Evolutionary conservation across 331 rosid genomes (phyloP).

Genomic region (Malus hybrid): DNA sequence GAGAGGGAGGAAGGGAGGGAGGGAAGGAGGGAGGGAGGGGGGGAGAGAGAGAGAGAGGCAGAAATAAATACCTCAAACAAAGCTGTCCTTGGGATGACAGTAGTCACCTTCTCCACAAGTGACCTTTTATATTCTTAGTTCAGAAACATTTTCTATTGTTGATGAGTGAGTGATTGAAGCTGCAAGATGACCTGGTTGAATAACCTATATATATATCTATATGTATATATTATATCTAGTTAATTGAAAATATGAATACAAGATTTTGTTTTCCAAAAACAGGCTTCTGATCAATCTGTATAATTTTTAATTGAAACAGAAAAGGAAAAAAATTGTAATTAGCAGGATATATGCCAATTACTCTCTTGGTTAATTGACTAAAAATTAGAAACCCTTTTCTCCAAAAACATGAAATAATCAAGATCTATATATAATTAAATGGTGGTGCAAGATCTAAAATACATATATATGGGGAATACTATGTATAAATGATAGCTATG

Average conservation of each 20-base stretch:
- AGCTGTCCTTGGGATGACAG: not conserved
- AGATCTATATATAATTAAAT: not conserved
- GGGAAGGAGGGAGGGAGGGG: no score
- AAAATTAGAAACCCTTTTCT: not conserved
- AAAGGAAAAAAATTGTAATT: not conserved
- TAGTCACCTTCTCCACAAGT: not conserved
- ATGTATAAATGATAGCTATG: not conserved
- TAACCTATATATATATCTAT: not conserved
- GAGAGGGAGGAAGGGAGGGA: no score
- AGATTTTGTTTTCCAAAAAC: not conserved
- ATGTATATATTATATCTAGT: not conserved
- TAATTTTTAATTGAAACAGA: not conserved
- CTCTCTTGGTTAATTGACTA: not conserved
- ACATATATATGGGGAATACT: no score
- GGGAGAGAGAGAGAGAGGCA: not conserved
- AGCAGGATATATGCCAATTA: not conserved
- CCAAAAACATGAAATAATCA: not conserved
- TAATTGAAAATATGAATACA: not conserved
- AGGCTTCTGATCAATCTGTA: not conserved
- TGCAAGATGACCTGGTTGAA: conserved; percentile 82
- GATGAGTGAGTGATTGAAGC: conserved; percentile 86
- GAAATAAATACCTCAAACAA: conserved; percentile 3
- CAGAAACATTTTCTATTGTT: conserved; percentile 25
- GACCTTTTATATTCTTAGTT: not conserved
- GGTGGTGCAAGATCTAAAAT: not conserved